Conservation (phyloP, 805 yeast genomes). For the Pichia kluyveri region DNA sequence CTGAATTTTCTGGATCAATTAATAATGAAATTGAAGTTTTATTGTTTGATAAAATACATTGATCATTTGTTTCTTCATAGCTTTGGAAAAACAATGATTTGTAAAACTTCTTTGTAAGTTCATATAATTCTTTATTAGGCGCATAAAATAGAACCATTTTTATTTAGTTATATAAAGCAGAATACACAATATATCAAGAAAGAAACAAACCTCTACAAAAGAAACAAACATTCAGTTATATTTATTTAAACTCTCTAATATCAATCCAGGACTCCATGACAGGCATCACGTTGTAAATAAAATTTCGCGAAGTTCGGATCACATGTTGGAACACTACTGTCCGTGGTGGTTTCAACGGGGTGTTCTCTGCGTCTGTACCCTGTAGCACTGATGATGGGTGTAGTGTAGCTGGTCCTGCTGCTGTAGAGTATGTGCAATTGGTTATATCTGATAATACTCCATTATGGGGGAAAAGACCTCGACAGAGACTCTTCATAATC, state of each 20-base stretch:
- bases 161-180: too few relatives aligned
- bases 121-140: conserved; percentile 33
- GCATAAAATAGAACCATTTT: conserved; percentile 40
- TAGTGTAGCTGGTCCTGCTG: not conserved
- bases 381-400: not conserved
- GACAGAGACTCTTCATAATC: not conserved
- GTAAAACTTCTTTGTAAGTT: conserved; percentile 49
- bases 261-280: not conserved
- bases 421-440: not conserved
- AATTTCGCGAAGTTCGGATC: not conserved
- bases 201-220: too few relatives aligned
- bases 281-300: not conserved
- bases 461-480: not conserved
- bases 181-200: too few relatives aligned
- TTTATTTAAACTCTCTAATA: too few relatives aligned
- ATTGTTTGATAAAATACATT: conserved; percentile 1
- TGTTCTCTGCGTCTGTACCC: not conserved
- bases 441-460: not conserved
- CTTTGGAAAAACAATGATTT: conserved; percentile 11
- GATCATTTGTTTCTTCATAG: not conserved
- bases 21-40: conserved; percentile 14
- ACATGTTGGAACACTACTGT: not conserved
- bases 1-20: conserved; percentile 20
- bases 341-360: not conserved
- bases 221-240: not conserved